Percentiles rank a stretch among this genome's conserved stretches.
These are phyloP conservation scores for Diaporthe sp. DNA, from an alignment of 2,329 filamentous ascomycete species.

Conservation along the genomic window DNA sequence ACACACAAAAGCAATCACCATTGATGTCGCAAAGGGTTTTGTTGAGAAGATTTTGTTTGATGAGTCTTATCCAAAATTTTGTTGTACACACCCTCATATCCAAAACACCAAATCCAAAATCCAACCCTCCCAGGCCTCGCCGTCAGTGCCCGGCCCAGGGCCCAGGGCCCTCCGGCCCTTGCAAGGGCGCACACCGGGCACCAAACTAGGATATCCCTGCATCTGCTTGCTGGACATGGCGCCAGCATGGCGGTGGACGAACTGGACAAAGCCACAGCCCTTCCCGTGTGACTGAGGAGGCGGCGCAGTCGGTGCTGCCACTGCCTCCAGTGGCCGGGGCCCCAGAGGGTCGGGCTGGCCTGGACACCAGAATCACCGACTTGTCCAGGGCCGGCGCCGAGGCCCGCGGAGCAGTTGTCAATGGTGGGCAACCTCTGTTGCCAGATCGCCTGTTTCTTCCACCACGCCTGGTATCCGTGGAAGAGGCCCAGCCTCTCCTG, in stretches of 20 bases:
- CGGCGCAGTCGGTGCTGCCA: neutral
- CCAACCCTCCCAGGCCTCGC: neutral
- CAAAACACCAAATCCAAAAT: neutral
- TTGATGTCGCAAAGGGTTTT: neutral
- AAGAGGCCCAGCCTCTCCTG: conserved; percentile 40
- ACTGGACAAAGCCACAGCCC: too few relatives aligned
- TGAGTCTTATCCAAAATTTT: neutral
- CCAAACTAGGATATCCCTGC: neutral
- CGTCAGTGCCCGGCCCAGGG: neutral
- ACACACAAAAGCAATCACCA: too few relatives aligned
- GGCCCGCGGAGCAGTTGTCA: conserved; percentile 16
- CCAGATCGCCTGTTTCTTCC: conserved; percentile 67
- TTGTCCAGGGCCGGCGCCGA: neutral
- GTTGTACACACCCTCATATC: neutral
- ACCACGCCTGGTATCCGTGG: conserved; percentile 61
- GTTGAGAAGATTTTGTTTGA: neutral
- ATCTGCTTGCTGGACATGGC: neutral
- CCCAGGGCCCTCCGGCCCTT: neutral
- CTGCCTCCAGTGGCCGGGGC: neutral
- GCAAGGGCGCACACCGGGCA: neutral
- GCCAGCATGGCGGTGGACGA: neutral
- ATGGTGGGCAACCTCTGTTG: conserved; percentile 43
- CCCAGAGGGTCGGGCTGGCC: neutral
- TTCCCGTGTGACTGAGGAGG: too few relatives aligned
- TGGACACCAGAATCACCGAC: neutral